These are phyloP conservation scores for Zarea fungicola DNA, from an alignment of 2,329 filamentous ascomycete species.

Conservation along the genomic window DNA sequence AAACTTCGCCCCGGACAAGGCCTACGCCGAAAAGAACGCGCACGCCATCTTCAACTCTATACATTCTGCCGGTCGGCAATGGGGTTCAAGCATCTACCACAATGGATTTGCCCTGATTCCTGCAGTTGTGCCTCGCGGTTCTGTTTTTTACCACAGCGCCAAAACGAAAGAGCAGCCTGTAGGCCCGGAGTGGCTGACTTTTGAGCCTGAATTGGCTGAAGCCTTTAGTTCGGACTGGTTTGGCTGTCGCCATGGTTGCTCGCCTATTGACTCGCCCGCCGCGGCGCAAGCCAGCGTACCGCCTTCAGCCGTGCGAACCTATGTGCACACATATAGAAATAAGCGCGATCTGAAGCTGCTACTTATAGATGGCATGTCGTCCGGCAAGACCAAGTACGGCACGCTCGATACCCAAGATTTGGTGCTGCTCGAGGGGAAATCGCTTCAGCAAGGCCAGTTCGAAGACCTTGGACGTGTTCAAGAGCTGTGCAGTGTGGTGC, in stretches of 20 bases:
- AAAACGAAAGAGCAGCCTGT: constrained; percentile 37
- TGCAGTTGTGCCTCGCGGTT: constrained; percentile 46
- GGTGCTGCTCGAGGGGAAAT: constrained; percentile 44
- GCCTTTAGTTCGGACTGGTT: constrained; percentile 49
- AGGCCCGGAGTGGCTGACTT: constrained; percentile 65
- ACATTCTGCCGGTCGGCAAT: constrained; percentile 57
- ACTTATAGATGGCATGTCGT: constrained; percentile 66
- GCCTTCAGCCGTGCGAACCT: constrained; percentile 38
- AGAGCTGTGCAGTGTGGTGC: constrained; percentile 51
- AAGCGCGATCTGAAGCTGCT: constrained; percentile 54
- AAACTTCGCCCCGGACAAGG: background rate
- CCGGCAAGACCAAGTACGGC: constrained; percentile 59
- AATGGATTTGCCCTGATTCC: constrained; percentile 60
- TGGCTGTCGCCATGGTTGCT: constrained; percentile 18
- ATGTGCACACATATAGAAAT: constrained; percentile 61
- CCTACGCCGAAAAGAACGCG: constrained; percentile 35
- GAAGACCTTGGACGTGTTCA: constrained; percentile 48
- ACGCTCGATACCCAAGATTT: constrained; percentile 64
- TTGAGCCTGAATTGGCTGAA: constrained; percentile 69
- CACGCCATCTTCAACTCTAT: constrained; percentile 59
- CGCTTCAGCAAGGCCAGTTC: background rate
- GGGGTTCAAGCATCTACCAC: constrained; percentile 56
- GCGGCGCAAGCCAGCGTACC: background rate
- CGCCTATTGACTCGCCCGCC: background rate
- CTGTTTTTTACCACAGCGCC: constrained; percentile 59